Base-by-base conservation (phyloP, 148 eudicot species). In the Rhododendron henanense region DNA sequence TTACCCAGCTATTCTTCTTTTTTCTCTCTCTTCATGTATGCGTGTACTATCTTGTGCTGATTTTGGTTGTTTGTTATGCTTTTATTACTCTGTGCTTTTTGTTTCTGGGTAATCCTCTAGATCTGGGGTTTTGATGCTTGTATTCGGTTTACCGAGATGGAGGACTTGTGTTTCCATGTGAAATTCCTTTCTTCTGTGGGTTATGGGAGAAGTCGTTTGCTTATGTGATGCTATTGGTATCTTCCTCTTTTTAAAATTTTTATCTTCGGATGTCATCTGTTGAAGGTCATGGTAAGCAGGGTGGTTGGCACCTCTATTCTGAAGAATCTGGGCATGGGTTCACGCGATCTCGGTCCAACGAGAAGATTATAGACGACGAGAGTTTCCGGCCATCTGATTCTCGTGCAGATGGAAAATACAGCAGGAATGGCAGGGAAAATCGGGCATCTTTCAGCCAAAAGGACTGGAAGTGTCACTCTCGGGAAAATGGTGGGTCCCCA, bases 261-360 rank as follows among this genome's bases (percentile, higher is more conserved):
- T 16, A 16, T 33, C 6, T 73, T 85, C 83, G 47, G 45, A 87
- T 88, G 73, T 81, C 80, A 87, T 77, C 73, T 86, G 81, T 51
- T 90, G 90, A 92, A 94, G 96, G 96, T 88, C 92, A 92, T 89
- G 93, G 91, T 84, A 94, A 92, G 92, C 96, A 94, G 89, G 95
- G 92, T 88, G 90, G 93, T 48, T 88, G 94, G 91, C 90, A 92
- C 81, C 44, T 87, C 80, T 91, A 87, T 81, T 86, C 88, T 28
- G 94, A 94, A 50, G 96, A 91, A 53, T 76, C 86, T 59, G 80
- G 84, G 78, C 91, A 86, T 87, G 92, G 91, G 44, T 89, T 87
- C 76, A 23, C 87, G 74, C 85, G 94, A 47, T 86, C 93, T 89
- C 90, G 92, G 84, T 87, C 90, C 23, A 85, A 55, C 51, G 94